These are phyloP conservation scores for Neurospora sublineolata DNA, from an alignment of 495 filamentous ascomycete species.

Conservation along the genomic window DNA sequence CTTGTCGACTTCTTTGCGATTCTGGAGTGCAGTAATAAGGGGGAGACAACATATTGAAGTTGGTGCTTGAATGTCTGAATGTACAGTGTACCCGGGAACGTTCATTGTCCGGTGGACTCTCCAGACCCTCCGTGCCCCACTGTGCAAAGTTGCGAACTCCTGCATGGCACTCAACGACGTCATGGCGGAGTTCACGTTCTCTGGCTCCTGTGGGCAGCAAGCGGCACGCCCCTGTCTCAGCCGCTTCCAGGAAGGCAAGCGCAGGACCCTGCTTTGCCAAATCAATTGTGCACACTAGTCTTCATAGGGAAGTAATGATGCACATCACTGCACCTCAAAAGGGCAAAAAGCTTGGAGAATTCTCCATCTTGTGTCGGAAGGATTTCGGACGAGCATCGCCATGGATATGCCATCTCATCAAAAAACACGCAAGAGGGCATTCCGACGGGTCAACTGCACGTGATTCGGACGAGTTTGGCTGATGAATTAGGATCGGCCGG, in stretches of 20 bases:
- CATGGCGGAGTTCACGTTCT: not conserved
- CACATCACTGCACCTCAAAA: not conserved
- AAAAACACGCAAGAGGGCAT: not conserved
- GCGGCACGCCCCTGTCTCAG: not conserved
- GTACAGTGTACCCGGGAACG: not conserved
- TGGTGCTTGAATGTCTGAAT: not conserved
- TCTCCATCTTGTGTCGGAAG: not conserved
- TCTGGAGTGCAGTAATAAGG: not conserved
- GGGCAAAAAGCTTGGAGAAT: not conserved
- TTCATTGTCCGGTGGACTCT: not conserved
- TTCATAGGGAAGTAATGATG: not conserved
- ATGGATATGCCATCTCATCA: not conserved
- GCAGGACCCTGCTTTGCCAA: not conserved
- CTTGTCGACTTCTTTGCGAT: not conserved
- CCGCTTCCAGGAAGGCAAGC: not conserved
- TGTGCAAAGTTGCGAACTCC: not conserved
- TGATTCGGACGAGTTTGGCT: not conserved
- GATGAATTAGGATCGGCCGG: not conserved
- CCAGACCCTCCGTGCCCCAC: not conserved
- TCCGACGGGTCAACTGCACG: not conserved
- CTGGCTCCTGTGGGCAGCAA: not conserved
- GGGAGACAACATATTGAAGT: not conserved
- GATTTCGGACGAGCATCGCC: not conserved
- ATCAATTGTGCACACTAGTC: not conserved
- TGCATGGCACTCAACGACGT: conserved; percentile 3